Evolutionary conservation across 148 eudicot genomes (phyloP).

Genomic region (Silene uniflora): DNA sequence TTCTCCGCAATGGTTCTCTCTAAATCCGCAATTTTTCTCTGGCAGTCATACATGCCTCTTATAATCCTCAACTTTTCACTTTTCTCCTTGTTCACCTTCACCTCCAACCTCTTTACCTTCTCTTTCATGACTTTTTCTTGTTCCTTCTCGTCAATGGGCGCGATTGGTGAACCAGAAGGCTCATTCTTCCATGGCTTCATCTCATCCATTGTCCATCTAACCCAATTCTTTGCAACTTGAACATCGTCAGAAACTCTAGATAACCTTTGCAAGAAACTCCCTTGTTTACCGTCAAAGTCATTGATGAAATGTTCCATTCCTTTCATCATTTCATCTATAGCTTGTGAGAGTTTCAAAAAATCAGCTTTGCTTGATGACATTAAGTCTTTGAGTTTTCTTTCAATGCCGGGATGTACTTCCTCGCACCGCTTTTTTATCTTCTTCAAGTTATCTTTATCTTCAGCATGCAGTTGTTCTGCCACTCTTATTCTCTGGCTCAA

Average conservation of each 20-base stretch:
- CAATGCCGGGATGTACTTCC: constrained; percentile 35
- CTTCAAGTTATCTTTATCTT: constrained; percentile 49
- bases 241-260: constrained; percentile 52
- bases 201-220: constrained; percentile 39
- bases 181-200: constrained; percentile 37
- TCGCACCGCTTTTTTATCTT: constrained; percentile 43
- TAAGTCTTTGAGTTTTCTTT: constrained; percentile 18
- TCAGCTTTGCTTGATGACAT: constrained; percentile 28
- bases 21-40: constrained; percentile 39
- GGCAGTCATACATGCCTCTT: constrained; percentile 31
- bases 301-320: constrained; percentile 33
- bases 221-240: constrained; percentile 57
- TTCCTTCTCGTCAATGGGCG: constrained; percentile 43
- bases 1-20: constrained; percentile 46
- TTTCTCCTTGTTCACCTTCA: constrained; percentile 33
- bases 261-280: constrained; percentile 40
- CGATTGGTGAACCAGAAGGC: constrained; percentile 18
- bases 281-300: constrained; percentile 44
- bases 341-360: constrained; percentile 31
- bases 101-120: constrained; percentile 46
- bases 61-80: constrained; percentile 27
- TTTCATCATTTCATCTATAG: constrained; percentile 34
- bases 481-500: constrained; percentile 69
- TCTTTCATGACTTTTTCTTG: constrained; percentile 40
- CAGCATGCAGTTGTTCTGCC: constrained; percentile 69